Percentiles rank a stretch among this genome's conserved stretches.
These are phyloP conservation scores for Euphorbia celastroides DNA, from an alignment of 441 rosid species.

Conservation along the genomic window DNA sequence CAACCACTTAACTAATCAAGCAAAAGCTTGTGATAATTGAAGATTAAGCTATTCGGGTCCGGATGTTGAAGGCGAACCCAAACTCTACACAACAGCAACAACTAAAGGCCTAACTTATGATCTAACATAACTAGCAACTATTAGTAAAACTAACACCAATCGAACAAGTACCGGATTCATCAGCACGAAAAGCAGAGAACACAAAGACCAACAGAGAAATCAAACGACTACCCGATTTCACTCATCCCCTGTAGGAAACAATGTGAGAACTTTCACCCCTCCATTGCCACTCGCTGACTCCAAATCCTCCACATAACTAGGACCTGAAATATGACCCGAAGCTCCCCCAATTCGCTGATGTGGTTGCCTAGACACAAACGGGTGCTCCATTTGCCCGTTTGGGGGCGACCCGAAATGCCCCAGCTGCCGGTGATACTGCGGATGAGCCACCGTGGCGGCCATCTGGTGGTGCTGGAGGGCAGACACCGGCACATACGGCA, in stretches of 20 bases:
- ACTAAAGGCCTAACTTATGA: slow-evolving; percentile 24
- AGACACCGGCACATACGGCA: slow-evolving; percentile 67
- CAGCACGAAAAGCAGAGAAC: slow-evolving; percentile 4
- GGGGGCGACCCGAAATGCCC: slow-evolving; percentile 64
- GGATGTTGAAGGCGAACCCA: too few relatives aligned
- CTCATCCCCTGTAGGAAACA: slow-evolving; percentile 76
- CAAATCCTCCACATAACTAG: slow-evolving; percentile 54
- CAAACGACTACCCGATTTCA: slow-evolving; percentile 33
- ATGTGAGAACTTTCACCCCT: slow-evolving; percentile 69
- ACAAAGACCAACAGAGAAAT: slow-evolving; percentile 15
- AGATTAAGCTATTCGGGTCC: too few relatives aligned
- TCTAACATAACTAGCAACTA: slow-evolving; percentile 19
- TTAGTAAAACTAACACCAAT: too few relatives aligned
- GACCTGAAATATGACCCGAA: slow-evolving; percentile 49
- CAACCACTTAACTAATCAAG: slow-evolving; percentile 26
- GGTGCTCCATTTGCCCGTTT: slow-evolving; percentile 62
- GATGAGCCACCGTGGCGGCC: slow-evolving; percentile 42
- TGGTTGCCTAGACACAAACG: slow-evolving; percentile 57
- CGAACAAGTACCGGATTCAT: slow-evolving; percentile 21
- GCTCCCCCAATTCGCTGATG: slow-evolving; percentile 57
- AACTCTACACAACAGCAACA: slow-evolving; percentile 1
- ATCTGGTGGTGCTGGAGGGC: slow-evolving; percentile 66
- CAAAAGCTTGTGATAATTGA: too few relatives aligned
- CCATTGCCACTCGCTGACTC: slow-evolving; percentile 57
- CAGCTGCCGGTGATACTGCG: slow-evolving; percentile 60